Conservation (phyloP, 768 basidiomycete species). For the Suillus hirtellus region DNA sequence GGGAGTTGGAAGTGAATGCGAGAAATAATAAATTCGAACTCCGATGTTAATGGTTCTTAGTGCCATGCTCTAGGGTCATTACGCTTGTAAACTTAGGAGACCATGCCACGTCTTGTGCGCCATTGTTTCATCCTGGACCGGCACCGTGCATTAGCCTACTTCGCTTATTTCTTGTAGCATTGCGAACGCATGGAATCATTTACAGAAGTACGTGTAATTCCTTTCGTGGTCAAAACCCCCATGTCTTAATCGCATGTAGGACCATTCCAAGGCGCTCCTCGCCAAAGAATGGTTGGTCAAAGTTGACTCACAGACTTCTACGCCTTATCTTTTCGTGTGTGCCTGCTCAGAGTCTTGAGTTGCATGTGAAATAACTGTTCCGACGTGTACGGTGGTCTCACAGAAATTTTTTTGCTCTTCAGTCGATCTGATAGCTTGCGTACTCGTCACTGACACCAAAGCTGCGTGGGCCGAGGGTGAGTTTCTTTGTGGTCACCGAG, state of each 20-base stretch:
- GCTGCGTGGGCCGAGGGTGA: conserved; percentile 75
- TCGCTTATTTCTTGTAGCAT: conserved; percentile 1
- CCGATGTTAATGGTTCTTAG: conserved; percentile 7
- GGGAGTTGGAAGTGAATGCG: background rate
- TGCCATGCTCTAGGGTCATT: background rate
- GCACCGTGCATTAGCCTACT: background rate
- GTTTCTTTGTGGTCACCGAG: conserved; percentile 14
- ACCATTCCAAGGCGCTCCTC: conserved; percentile 54
- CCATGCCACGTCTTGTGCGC: background rate
- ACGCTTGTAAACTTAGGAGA: background rate
- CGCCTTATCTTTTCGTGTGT: conserved; percentile 74
- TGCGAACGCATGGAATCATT: conserved; percentile 45
- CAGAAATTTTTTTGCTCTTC: conserved; percentile 68
- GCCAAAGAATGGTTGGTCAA: conserved; percentile 77
- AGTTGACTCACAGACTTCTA: conserved; percentile 56
- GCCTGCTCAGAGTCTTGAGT: background rate
- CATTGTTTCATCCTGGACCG: too few relatives aligned
- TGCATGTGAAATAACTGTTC: conserved; percentile 9
- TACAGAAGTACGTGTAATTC: conserved; percentile 38
- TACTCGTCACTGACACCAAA: conserved; percentile 75
- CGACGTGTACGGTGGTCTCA: background rate
- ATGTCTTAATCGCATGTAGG: conserved; percentile 36
- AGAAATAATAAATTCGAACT: conserved; percentile 14
- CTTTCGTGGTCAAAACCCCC: conserved; percentile 6
- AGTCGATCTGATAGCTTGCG: conserved; percentile 55